Percentiles rank a stretch among this genome's conserved stretches.
phyloP scores from a whole-genome alignment of 2,329 filamentous ascomycete genomes.

The Lasiodiplodia sp. region DNA sequence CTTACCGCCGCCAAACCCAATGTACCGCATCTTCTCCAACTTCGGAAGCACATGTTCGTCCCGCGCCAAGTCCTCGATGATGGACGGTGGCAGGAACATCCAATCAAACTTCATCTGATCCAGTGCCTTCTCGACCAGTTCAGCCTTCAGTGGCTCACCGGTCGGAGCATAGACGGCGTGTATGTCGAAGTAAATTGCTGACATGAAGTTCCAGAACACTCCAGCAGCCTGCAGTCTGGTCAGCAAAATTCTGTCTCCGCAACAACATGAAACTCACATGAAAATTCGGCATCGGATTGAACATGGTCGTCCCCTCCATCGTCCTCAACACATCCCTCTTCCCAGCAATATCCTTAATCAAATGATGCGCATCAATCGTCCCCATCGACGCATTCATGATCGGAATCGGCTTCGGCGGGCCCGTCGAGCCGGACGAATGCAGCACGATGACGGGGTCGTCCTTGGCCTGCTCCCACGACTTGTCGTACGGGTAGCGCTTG shows the following conservation, averaged over 20 bases:
- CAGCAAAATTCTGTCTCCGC: neutral
- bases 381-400: neutral
- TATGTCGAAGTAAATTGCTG: neutral
- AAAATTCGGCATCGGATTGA: neutral
- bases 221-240: neutral
- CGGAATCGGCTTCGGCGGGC: conserved; percentile 44
- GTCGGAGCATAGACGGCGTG: neutral
- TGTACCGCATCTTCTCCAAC: neutral
- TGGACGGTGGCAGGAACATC: conserved; percentile 4
- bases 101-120: neutral
- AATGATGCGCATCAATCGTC: neutral
- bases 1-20: neutral
- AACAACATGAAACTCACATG: neutral
- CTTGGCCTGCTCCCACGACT: conserved; percentile 36
- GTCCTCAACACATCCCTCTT: neutral
- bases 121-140: conserved; percentile 39
- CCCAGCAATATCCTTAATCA: neutral
- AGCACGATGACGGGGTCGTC: conserved; percentile 39
- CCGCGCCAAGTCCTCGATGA: neutral
- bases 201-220: neutral
- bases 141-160: conserved; percentile 34
- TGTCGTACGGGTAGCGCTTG: conserved; percentile 32
- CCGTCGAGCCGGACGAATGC: conserved; percentile 46
- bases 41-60: neutral
- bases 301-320: neutral